A percentile compares a stretch with the other conserved stretches of the same genome.
Conservation (phyloP, 495 filamentous ascomycete genomes). For the Daldinia caldariorum region DNA sequence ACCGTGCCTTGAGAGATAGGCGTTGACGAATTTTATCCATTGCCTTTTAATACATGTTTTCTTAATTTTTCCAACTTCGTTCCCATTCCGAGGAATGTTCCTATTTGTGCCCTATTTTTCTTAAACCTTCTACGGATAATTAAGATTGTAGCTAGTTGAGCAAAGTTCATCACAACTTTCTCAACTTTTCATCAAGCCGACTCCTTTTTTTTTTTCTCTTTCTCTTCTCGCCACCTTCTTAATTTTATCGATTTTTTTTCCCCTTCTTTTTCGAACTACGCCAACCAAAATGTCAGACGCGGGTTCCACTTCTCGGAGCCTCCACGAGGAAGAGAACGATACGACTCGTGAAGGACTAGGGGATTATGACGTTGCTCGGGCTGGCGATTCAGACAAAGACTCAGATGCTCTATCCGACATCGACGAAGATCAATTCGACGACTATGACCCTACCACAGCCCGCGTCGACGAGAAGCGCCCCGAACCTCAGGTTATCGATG, state of each 20-base stretch:
- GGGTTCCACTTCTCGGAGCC: slow-evolving; percentile 43
- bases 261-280: too few species aligned
- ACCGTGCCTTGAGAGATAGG: background rate
- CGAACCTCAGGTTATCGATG: slow-evolving; percentile 75
- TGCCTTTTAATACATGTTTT: background rate
- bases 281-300: slow-evolving; percentile 56
- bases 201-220: background rate
- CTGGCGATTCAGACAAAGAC: slow-evolving; percentile 74
- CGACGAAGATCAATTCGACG: slow-evolving; percentile 90
- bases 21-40: background rate
- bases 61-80: background rate
- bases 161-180: slow-evolving; percentile 6
- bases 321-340: slow-evolving; percentile 51
- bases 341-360: slow-evolving; percentile 47
- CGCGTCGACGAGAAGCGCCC: slow-evolving; percentile 81
- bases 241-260: background rate
- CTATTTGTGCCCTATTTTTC: slow-evolving; percentile 4
- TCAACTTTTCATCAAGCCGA: background rate
- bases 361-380: slow-evolving; percentile 52
- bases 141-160: background rate
- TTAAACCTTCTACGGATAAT: slow-evolving; percentile 9
- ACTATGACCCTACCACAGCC: slow-evolving; percentile 84
- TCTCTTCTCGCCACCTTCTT: background rate
- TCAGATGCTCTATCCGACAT: slow-evolving; percentile 89
- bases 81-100: background rate